phyloP scores from a whole-genome alignment of 2,329 filamentous ascomycete species.

The Penicillium corylophilum region DNA sequence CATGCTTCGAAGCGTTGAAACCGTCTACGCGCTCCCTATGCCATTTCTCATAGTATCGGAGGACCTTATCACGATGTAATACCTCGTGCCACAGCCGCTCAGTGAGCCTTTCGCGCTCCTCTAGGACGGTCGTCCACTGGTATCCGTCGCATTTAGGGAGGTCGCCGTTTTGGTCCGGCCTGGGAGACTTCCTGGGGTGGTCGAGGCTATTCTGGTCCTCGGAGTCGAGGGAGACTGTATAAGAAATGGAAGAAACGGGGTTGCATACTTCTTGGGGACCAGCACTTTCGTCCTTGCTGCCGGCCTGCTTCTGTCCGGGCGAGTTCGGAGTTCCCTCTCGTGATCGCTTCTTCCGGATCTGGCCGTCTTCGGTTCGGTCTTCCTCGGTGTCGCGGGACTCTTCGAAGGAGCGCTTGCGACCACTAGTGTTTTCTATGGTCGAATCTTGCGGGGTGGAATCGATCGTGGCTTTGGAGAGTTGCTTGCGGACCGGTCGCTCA shows the following conservation, averaged over 20 bases:
- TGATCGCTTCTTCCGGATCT: constrained; percentile 43
- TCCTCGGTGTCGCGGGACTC: constrained; percentile 30
- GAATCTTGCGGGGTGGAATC: constrained; percentile 36
- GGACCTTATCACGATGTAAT: background rate
- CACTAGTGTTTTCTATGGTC: constrained; percentile 23
- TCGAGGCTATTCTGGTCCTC: background rate
- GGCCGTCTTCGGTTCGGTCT: constrained; percentile 29
- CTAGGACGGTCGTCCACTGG: background rate
- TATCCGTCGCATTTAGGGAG: background rate
- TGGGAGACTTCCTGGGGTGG: background rate
- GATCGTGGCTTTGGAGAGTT: constrained; percentile 63
- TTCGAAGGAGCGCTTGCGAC: constrained; percentile 39
- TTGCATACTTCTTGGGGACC: constrained; percentile 10
- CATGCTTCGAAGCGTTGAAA: background rate
- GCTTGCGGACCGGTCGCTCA: constrained; percentile 60
- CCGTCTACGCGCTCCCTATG: background rate
- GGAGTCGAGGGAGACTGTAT: background rate
- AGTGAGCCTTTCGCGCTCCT: background rate
- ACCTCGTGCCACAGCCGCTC: background rate
- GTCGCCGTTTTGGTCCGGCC: background rate
- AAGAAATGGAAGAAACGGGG: background rate
- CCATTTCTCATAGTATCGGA: background rate
- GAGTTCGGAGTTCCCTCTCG: constrained; percentile 37
- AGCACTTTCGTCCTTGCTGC: constrained; percentile 5
- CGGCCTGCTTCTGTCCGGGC: constrained; percentile 1